Base-by-base conservation (phyloP, 306 rosid species). In the Cucurbita moschata region DNA sequence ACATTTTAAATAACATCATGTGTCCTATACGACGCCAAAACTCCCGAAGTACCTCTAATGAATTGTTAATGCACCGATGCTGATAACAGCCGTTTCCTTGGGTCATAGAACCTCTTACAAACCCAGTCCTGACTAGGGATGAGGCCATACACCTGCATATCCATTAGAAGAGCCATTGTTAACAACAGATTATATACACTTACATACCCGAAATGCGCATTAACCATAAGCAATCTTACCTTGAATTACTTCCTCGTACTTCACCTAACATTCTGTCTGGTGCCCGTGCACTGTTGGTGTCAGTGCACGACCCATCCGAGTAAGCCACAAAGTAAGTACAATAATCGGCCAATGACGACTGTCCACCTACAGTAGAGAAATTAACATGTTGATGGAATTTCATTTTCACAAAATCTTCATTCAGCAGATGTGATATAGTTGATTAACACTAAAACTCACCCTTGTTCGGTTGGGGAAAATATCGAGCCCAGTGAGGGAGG, bases 221-320 rank as follows among this genome's bases (percentile, higher is more conserved):
- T 6, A 56, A 44, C 61, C 16, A 21, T 26, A 46, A 9, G 16
- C 82, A 78, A 75, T 78, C 82, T 21, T 49, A 88, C 99, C 97
- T 91, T 65, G 99, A 95, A 85, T 85, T 88, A 82, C 88, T 74
- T 77, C 99, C 97, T 67, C 99, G 88, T 71, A 91, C 90, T 84
- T 95, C 99, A 81, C 99, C 99, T 76, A 95, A 79, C 97, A 95
- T 95, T 89, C 89, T 87, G 81, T 95, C 99, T 42, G 99, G 99
- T 83, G 93, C 78, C 23, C 96, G 91, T 30, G 99, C 97, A 81
- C 96, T 83, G 76, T 89, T 89, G 65, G 88, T 78, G 79, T 95
- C 96, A 42, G 97, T 95, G 81, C 99, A 95, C 49, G 99, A 95
- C 56, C 99, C 99, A 75, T 95, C 97, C 67, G 97, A 95, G 82